These are phyloP conservation scores for Ustilago vetiveriae DNA, from an alignment of 1,284 basidiomycete genomes.

Conservation along the genomic window DNA sequence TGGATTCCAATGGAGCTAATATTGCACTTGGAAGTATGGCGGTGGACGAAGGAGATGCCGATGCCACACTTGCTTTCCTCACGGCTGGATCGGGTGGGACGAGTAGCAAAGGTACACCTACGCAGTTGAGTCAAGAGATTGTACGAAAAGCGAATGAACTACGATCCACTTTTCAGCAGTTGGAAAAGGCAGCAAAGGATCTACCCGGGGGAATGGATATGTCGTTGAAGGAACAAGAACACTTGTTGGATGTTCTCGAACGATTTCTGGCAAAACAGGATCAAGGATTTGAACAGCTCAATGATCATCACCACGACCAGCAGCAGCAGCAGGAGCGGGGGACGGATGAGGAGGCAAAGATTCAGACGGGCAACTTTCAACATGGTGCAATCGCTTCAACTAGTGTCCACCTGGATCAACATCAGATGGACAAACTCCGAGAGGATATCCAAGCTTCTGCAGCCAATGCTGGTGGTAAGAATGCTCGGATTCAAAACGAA, in stretches of 20 bases:
- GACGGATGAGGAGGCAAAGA: not conserved
- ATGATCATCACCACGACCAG: too few relatives aligned
- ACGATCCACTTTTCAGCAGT: slow-evolving; percentile 4
- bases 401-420: slow-evolving; percentile 21
- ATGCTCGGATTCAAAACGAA: too few relatives aligned
- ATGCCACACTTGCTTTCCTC: slow-evolving; percentile 36
- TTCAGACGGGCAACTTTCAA: slow-evolving; percentile 2
- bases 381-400: slow-evolving; percentile 22
- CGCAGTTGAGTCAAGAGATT: slow-evolving; percentile 24
- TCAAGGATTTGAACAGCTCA: not conserved
- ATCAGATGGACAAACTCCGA: slow-evolving; percentile 28
- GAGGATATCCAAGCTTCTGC: slow-evolving; percentile 19
- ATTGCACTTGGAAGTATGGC: slow-evolving; percentile 34
- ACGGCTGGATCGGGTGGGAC: slow-evolving; percentile 1
- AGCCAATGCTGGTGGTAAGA: too few relatives aligned
- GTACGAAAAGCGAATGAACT: slow-evolving; percentile 19
- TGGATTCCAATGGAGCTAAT: slow-evolving; percentile 6
- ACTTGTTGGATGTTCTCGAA: slow-evolving; percentile 11
- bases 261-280: slow-evolving; percentile 10
- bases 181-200: slow-evolving; percentile 20
- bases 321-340: not conserved
- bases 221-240: slow-evolving; percentile 17
- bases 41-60: slow-evolving; percentile 37
- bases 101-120: slow-evolving; percentile 11
- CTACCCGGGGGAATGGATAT: slow-evolving; percentile 31